Base-by-base conservation (phyloP, 306 rosid genomes). In the Styphnolobium japonicum region DNA sequence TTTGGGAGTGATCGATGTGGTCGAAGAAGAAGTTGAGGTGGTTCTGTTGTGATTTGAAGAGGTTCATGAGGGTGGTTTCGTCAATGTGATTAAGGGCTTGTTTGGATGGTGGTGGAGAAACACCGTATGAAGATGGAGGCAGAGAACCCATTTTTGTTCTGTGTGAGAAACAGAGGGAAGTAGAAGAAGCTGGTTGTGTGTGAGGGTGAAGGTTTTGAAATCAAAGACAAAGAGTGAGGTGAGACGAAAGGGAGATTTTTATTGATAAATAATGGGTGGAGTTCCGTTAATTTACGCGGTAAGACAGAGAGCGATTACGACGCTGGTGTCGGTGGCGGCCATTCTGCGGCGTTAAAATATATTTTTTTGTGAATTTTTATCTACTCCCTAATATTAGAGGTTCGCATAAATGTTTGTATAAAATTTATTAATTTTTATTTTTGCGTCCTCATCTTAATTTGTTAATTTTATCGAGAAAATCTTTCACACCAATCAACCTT, bases 11-110 rank as follows among this genome's bases (percentile, higher is more conserved):
- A 79, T 92, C 90, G 76, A 96, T 90, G 80, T 87, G 73, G 69
- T 82, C 80, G 90, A 96, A 93, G 97, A 96, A 96, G 91, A 79
- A 96, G 87, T 96, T 96, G 75, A 96, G 97, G 83, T 96, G 98
- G 78, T 75, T 87, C 73, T 90, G 99, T 48, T 96, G 99, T 1
- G 97, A 85, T 76, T 87, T 90, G 94, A 96, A 96, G 76, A 96
- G 96, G 52, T 56, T 16, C 4, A 77, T 19, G 51, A 96, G 97
- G 80, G 88, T 75, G 10, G 37, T 31, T 80, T 90, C 86, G 90
- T 91, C 91, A 72, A 96, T 87, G 52, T 71, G 67, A 29, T 6
- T 19, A 63, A 37, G 18, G 60, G 60, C 2, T 31, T 79, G 79
- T 79, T 80, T 80, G 51, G 83, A 33, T 23, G 52, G 67, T 0